Percentiles rank a stretch among this genome's conserved stretches.
Conservation (phyloP, 305 asterid species). For the Ilex paraguariensis region DNA sequence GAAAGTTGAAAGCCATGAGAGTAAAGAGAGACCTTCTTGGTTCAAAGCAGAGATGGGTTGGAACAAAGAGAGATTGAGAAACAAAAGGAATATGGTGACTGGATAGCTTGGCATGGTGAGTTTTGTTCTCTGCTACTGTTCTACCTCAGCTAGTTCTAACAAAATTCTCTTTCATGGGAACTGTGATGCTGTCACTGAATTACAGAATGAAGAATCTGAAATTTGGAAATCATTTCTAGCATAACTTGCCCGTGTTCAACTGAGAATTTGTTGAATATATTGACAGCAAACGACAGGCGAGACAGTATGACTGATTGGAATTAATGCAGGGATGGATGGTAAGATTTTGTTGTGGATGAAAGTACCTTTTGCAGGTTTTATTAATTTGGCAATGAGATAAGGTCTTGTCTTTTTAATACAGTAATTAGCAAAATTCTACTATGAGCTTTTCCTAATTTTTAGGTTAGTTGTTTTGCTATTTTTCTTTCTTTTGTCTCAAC, state of each 20-base stretch:
- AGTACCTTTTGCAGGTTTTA: conserved; percentile 21
- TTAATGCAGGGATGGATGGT: conserved; percentile 12
- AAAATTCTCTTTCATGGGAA: conserved; percentile 26
- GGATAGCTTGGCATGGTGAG: conserved; percentile 46
- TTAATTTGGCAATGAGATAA: conserved; percentile 18
- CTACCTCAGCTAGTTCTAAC: conserved; percentile 21
- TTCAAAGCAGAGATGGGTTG: conserved; percentile 42
- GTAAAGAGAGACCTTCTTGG: conserved; percentile 55
- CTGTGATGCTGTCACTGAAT: conserved; percentile 9
- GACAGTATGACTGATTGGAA: conserved; percentile 13
- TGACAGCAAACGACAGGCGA: not conserved
- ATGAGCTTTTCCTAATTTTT: no score
- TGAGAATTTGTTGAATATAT: not conserved
- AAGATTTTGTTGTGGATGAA: conserved; percentile 5
- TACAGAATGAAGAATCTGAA: not conserved
- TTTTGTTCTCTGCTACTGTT: conserved; percentile 19
- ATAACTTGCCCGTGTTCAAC: not conserved
- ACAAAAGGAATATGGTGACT: conserved; percentile 31
- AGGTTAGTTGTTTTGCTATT: no score
- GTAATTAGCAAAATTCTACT: not conserved
- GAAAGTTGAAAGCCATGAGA: conserved; percentile 67
- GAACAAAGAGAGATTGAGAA: conserved; percentile 26
- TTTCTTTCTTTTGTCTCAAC: no score
- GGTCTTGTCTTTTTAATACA: conserved; percentile 9
- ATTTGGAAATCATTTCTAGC: no score